Base-by-base conservation (phyloP, 495 filamentous ascomycete genomes). In the Aspergillus mulundensis region DNA sequence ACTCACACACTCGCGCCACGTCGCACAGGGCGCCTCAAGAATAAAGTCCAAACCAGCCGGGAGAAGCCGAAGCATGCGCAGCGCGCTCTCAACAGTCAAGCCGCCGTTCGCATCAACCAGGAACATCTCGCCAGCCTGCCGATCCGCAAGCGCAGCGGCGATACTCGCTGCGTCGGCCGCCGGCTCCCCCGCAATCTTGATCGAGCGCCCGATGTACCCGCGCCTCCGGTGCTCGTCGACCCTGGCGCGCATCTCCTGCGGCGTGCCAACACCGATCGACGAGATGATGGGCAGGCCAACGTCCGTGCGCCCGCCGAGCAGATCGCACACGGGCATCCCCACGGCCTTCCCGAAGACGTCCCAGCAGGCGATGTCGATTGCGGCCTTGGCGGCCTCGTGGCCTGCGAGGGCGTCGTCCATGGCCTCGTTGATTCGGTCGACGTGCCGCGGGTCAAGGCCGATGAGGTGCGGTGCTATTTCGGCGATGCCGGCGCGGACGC, bases 341-440 rank as follows among this genome's bases (percentile, higher is more conserved):
- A 47, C 48, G 10, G 24, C 46, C 38, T 58, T 52, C n/a, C 48
- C 48, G 23, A 52, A 53, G 23, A 58, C 20, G 23, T 58, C 56
- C 48, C 56, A 53, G 48, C 56, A 58, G 6, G 56, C 56, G 19
- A 58, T 21, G 28, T 58, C 48, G 15, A 58, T n/a, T 0, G 56
- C 56, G 0, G 48, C 28, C 25, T 58, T 58, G 40, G 56, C 56
- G 28, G 45, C 15, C 10, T 44, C 48, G 28, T 58, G 36, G 11
- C 48, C 56, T 0, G 39, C 0, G 7, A 58, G 39, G 0, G 48
- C 42, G 7, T 24, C 25, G 30, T 58, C 56, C 56, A 58, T 58
- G 18, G 40, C 48, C 3, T 58, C 56, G 40, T 58, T 52, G 48
- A 58, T 58, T 16, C 56, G 56, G 28, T 58, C 56, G 10, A 58